Evolutionary conservation across 1,139 yeast species (phyloP), one percentile per base, ranked within the genome.

Genomic region (Blastobotrys capitulatus): DNA sequence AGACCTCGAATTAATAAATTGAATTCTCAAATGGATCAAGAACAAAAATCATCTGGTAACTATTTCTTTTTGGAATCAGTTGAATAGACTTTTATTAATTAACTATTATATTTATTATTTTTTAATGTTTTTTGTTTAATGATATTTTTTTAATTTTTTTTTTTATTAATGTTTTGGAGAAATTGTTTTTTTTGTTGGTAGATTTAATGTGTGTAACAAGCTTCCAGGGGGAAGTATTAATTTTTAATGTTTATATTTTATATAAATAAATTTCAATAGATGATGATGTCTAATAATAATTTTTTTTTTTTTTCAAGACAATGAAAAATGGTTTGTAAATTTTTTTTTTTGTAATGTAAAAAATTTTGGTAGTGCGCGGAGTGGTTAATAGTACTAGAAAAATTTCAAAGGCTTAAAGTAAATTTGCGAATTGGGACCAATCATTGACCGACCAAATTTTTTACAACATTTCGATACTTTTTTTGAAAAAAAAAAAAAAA

Each of bases 21-120:
- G 66, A 97, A 86, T 67, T 90, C 97, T 51, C 98, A 92, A 77
- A 88, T 92, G 96, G 98, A 92, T 71, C 90, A 85, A 73, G 97
- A 92, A 73, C 98, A 92, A 72, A 92, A 92, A 74, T 66, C 79
- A 46, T 67, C 80, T 47, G 98, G 98, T 54, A 89, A 92, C 75
- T 92, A 86, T 74, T 92, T 92, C 82, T 92, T 92, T 80, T 78
- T 92, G 74, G 97, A 90, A 66, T 73, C 43, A 19, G 48, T 38
- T 10, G 46, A 46, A 19, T 48, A 43, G 25, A 10, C 9, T 26
- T 26, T 26, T 48, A 48, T 44, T 22, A n/a, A n/a, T 26, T 13
- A 26, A 12, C 15, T 13, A 13, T 7, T 7, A 6, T 27, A 9
- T 15, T 19, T 36, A 7, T 25, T 35, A 36, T 35, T 25, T 38